These are phyloP conservation scores for Blastomyces parvus DNA, from an alignment of 2,329 filamentous ascomycete genomes.

Conservation along the genomic window DNA sequence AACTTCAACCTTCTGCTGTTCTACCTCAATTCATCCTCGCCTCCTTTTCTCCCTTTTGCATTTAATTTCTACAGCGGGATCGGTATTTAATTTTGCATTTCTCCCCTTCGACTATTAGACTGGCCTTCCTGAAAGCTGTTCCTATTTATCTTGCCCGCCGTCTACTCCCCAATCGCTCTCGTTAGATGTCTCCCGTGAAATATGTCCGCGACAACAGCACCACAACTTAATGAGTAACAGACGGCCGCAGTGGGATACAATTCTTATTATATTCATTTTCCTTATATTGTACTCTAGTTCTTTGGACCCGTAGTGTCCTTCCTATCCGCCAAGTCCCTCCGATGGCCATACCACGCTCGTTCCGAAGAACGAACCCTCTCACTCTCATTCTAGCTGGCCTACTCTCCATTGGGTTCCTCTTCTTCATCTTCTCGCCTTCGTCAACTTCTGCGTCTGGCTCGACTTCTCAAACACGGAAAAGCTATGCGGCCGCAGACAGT, in stretches of 20 bases:
- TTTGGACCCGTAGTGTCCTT: neutral
- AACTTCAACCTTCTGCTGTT: neutral
- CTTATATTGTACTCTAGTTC: neutral
- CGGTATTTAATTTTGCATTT: neutral
- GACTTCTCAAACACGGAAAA: slow-evolving; percentile 43
- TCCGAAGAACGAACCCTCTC: slow-evolving; percentile 70
- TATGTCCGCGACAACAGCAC: slow-evolving; percentile 1
- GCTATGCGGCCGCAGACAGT: slow-evolving; percentile 55
- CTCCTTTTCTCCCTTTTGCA: neutral
- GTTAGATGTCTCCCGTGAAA: neutral
- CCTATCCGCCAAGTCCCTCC: slow-evolving; percentile 17
- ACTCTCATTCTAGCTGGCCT: slow-evolving; percentile 63
- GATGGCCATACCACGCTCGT: slow-evolving; percentile 54
- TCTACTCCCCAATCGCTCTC: neutral
- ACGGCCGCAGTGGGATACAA: neutral
- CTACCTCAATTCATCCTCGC: neutral
- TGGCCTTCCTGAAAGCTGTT: neutral
- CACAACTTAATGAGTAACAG: neutral
- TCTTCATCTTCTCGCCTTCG: slow-evolving; percentile 53
- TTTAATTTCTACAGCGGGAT: neutral
- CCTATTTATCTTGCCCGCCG: neutral
- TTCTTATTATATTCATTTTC: neutral
- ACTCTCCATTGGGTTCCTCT: slow-evolving; percentile 62
- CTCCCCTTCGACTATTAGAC: neutral
- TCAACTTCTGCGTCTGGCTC: slow-evolving; percentile 41